Evolutionary conservation across 164 flowering plant species (phyloP).

Genomic region (Brasenia schreberi): DNA sequence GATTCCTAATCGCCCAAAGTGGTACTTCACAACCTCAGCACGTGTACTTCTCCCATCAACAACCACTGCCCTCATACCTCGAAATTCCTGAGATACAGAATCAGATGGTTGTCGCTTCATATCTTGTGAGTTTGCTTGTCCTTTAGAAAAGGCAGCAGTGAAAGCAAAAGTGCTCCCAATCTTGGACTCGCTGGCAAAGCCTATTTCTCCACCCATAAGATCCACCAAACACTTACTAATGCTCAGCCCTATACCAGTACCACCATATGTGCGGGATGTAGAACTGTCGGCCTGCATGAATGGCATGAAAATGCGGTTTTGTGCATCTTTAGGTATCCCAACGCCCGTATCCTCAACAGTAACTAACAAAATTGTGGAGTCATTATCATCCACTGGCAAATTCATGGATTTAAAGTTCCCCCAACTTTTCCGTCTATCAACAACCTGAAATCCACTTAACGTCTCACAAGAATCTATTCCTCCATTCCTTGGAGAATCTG

Average conservation of each 20-base stretch:
- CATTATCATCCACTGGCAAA: constrained; percentile 17
- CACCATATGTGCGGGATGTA: constrained; percentile 83
- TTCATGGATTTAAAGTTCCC: constrained; percentile 27
- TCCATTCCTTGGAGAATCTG: constrained; percentile 14
- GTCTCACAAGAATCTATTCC: constrained; percentile 25
- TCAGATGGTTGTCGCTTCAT: constrained; percentile 26
- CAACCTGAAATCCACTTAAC: constrained; percentile 74
- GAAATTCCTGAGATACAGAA: constrained; percentile 32
- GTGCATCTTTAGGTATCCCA: constrained; percentile 71
- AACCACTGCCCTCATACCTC: constrained; percentile 55
- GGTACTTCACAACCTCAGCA: constrained; percentile 81
- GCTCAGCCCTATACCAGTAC: constrained; percentile 95
- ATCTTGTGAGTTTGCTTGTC: constrained; percentile 25
- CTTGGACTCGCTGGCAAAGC: constrained; percentile 64
- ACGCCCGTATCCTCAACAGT: constrained; percentile 93
- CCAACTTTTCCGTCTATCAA: constrained; percentile 78
- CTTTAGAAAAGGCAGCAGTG: constrained; percentile 39
- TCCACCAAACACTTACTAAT: constrained; percentile 76
- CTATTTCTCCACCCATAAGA: constrained; percentile 87
- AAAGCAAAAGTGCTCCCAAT: constrained; percentile 82
- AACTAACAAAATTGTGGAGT: constrained; percentile 43
- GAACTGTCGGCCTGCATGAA: constrained; percentile 98
- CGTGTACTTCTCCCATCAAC: constrained; percentile 59
- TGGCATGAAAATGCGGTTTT: constrained; percentile 70
- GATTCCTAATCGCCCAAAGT: constrained; percentile 71